Percentiles rank a stretch among this genome's conserved stretches.
Evolutionary conservation across 768 basidiomycete genomes (phyloP).

Genomic region (Hygrophorus pudorinus): DNA sequence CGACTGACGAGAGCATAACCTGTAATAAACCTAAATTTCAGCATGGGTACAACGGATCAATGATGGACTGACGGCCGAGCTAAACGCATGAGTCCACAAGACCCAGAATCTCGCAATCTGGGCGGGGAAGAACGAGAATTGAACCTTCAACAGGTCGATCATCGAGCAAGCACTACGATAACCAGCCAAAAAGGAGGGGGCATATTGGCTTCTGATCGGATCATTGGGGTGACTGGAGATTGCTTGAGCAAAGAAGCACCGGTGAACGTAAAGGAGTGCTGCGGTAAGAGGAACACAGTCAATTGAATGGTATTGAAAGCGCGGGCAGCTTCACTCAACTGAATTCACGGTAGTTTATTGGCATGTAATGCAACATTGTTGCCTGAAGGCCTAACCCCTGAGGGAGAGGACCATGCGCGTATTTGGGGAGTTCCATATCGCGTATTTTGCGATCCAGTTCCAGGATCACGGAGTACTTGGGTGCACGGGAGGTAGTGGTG

Average conservation of each 20-base stretch:
- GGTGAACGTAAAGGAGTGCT: slow-evolving; percentile 69
- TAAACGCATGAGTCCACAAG: slow-evolving; percentile 65
- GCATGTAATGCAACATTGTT: slow-evolving; percentile 71
- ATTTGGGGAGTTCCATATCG: slow-evolving; percentile 58
- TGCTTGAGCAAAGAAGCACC: slow-evolving; percentile 70
- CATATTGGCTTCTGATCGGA: slow-evolving; percentile 60
- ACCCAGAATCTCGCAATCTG: slow-evolving; percentile 63
- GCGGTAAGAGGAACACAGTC: not conserved
- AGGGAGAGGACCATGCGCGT: slow-evolving; percentile 42
- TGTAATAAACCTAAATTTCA: slow-evolving; percentile 15
- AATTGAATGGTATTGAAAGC: not conserved
- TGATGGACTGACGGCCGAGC: slow-evolving; percentile 39
- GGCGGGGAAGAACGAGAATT: slow-evolving; percentile 41
- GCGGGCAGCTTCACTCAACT: slow-evolving; percentile 25
- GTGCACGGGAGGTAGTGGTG: slow-evolving; percentile 52
- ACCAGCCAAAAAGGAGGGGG: slow-evolving; percentile 57
- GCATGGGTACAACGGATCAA: not conserved
- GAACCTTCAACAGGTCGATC: slow-evolving; percentile 34
- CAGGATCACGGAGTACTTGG: slow-evolving; percentile 51
- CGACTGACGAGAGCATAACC: slow-evolving; percentile 74
- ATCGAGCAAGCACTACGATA: slow-evolving; percentile 59
- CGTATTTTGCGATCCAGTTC: slow-evolving; percentile 59
- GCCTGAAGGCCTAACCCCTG: slow-evolving; percentile 41
- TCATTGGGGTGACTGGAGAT: slow-evolving; percentile 52
- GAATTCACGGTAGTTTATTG: slow-evolving; percentile 59